A percentile compares a stretch with the other conserved stretches of the same genome.
These are phyloP conservation scores for Sanghuangporus baumii DNA, from an alignment of 1,284 basidiomycete genomes.

Conservation along the genomic window DNA sequence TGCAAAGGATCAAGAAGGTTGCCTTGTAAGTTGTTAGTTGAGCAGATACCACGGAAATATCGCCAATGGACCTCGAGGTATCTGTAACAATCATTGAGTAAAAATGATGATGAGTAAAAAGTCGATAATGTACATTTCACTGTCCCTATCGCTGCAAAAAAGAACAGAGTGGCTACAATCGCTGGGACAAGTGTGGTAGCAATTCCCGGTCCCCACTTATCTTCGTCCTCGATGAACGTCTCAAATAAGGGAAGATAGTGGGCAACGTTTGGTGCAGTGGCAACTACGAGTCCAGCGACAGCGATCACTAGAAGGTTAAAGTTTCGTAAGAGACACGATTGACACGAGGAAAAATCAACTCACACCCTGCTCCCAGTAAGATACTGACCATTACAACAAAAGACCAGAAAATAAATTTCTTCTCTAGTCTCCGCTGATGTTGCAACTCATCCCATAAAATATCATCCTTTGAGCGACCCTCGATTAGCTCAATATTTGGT, in stretches of 20 bases:
- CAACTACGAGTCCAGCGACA: slow-evolving; percentile 58
- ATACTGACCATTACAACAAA: slow-evolving; percentile 44
- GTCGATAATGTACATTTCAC: slow-evolving; percentile 48
- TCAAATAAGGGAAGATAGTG: slow-evolving; percentile 64
- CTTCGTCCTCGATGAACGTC: slow-evolving; percentile 42
- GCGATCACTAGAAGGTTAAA: slow-evolving; percentile 49
- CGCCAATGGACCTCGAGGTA: slow-evolving; percentile 44
- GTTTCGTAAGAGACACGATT: neutral
- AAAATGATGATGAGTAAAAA: neutral
- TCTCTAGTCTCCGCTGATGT: slow-evolving; percentile 41
- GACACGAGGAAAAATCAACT: slow-evolving; percentile 29
- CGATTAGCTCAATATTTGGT: slow-evolving; percentile 61
- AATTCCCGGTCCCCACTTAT: slow-evolving; percentile 51
- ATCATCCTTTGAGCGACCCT: slow-evolving; percentile 75
- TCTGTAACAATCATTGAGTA: slow-evolving; percentile 29
- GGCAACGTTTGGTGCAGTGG: slow-evolving; percentile 63
- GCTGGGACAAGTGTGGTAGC: slow-evolving; percentile 65
- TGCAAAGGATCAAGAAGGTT: slow-evolving; percentile 58
- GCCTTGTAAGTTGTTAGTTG: slow-evolving; percentile 61
- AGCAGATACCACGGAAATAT: slow-evolving; percentile 56
- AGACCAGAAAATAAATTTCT: slow-evolving; percentile 48
- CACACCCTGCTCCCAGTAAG: slow-evolving; percentile 54
- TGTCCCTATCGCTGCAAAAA: slow-evolving; percentile 44
- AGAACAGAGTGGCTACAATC: slow-evolving; percentile 52
- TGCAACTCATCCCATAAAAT: slow-evolving; percentile 75